phyloP scores from a whole-genome alignment of 129 eudicot genomes.

The Flaveria sonorensis region DNA sequence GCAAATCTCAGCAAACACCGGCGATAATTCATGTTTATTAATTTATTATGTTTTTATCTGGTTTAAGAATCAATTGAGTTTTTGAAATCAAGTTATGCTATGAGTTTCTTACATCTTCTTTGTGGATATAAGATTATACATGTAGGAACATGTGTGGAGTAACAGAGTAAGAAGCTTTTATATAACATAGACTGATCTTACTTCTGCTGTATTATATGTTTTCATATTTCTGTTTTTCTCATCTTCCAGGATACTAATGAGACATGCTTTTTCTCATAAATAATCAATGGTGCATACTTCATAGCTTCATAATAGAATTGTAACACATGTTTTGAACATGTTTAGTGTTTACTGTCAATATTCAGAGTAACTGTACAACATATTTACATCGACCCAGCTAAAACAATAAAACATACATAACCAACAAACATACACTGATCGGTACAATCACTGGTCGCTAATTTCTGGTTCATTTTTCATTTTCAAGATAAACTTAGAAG shows the following conservation, averaged over 20 bases:
- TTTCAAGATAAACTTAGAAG: slow-evolving; percentile 41
- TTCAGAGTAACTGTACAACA: slow-evolving; percentile 20
- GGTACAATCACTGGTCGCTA: slow-evolving; percentile 21
- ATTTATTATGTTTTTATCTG: neutral
- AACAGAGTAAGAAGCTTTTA: neutral
- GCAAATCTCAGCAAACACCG: neutral
- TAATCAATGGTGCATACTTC: neutral
- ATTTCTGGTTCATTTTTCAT: slow-evolving; percentile 24
- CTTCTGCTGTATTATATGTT: neutral
- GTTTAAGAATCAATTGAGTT: neutral
- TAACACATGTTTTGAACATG: slow-evolving; percentile 4
- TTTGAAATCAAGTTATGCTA: neutral
- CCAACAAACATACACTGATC: neutral
- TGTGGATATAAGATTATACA: too few species aligned
- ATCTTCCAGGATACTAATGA: neutral
- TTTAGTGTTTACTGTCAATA: neutral
- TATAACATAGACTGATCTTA: neutral
- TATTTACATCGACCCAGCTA: slow-evolving; percentile 29
- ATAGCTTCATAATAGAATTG: neutral
- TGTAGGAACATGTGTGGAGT: neutral
- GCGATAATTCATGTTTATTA: neutral
- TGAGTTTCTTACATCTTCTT: neutral
- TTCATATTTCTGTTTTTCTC: neutral
- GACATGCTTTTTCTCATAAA: neutral
- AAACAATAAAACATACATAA: neutral